Evolutionary conservation across 352 stramenopile species (phyloP), one percentile per base, ranked within the genome.

Genomic region (Proteromonas lacertae): DNA sequence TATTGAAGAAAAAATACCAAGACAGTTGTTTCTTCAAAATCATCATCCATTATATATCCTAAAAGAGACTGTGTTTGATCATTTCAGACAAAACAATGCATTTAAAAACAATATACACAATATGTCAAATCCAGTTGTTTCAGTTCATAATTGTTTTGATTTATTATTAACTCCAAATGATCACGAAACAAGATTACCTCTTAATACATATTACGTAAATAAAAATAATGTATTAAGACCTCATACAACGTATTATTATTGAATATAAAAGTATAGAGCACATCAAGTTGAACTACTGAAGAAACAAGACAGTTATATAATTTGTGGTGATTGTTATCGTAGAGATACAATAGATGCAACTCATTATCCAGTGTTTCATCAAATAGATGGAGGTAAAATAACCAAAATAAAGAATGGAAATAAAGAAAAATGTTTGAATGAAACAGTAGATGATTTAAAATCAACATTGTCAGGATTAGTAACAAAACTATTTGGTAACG

Each of bases 331-430:
- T 38, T 44, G 56, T 1, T 61, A 59, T 37, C 73, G 86, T 35
- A 63, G 84, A 10, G 87, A 99, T 55, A 82, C 95, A 55, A 93
- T 99, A 48, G 86, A 99, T 48, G 56, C 65, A 9, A 91, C 63
- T 30, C 87, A 99, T 58, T 99, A 96, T 64, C 86, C 86, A 0
- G 75, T 93, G 8, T 99, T 99, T 60, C 86, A 96, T 53, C 74
- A 90, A 46, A 43, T 52, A 20, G 3, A 17, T 46, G 29, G 3
- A 16, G 3, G 5, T 38, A 13, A 4, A 23, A n/a, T n/a, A n/a
- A n/a, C n/a, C 13, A n/a, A 31, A n/a, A n/a, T n/a, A n/a, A n/a
- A n/a, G 13, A 31, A n/a, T n/a, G n/a, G 13, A n/a, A n/a, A n/a
- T n/a, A n/a, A n/a, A n/a, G n/a, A n/a, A n/a, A n/a, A 36, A 13